A percentile compares a stretch with the other conserved stretches of the same genome.
These are phyloP conservation scores for Teratosphaeria nubilosa DNA, from an alignment of 2,329 filamentous ascomycete genomes.

Conservation along the genomic window DNA sequence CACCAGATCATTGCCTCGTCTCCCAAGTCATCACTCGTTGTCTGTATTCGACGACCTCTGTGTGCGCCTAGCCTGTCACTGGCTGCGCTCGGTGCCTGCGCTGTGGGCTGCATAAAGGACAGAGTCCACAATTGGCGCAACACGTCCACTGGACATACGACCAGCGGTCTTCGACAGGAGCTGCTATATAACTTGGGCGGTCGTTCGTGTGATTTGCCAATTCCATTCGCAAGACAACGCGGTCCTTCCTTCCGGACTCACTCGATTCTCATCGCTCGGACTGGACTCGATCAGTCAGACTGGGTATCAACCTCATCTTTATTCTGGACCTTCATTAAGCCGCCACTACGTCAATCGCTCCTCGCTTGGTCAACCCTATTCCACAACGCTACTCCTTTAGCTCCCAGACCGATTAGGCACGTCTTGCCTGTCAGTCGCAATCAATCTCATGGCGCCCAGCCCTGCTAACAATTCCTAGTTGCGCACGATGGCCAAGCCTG, in stretches of 20 bases:
- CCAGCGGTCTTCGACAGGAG: conserved; percentile 2
- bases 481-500: conserved; percentile 35
- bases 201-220: neutral
- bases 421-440: neutral
- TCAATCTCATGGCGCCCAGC: neutral
- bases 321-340: neutral
- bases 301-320: neutral
- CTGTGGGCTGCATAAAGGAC: conserved; percentile 19
- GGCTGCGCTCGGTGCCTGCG: conserved; percentile 11
- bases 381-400: neutral
- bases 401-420: neutral
- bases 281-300: neutral
- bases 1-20: conserved; percentile 25
- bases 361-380: neutral
- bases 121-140: conserved; percentile 9
- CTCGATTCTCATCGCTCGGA: neutral
- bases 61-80: conserved; percentile 25
- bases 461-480: neutral
- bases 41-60: conserved; percentile 21
- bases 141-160: neutral
- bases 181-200: conserved; percentile 1
- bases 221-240: neutral
- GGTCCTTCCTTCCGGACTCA: neutral
- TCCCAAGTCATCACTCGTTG: conserved; percentile 21
- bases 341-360: neutral